Evolutionary conservation across 2,329 filamentous ascomycete genomes (phyloP), one percentile per base, ranked within the genome.

Genomic region (Karstenula rhodostoma): DNA sequence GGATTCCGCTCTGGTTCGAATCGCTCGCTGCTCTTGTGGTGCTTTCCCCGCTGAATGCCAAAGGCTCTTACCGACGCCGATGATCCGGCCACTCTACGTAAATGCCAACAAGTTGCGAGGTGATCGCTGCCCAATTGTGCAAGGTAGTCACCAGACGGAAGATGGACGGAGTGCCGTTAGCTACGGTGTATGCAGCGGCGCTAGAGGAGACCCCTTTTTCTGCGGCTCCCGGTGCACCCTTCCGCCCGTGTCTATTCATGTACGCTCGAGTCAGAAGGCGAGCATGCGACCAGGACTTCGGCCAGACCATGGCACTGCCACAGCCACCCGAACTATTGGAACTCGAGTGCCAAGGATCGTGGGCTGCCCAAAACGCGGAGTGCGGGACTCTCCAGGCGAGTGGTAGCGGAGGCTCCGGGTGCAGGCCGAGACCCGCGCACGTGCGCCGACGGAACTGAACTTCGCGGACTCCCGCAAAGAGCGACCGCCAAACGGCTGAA

Each of bases 271-370:
- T 43, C 40, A 22, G 17, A 29, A 6, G 3, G 23, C 33, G 17
- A 40, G 25, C n/a, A 40, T 35, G 22, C 12, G 32, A 51, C 27
- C 35, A 43, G 49, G 15, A 42, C 7, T 10, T 42, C 22, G 35
- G 37, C 51, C 37, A 43, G 37, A 33, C 37, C 32, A 23, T 22
- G 8, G 51, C 51, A 52, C 49, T 52, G 49, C 51, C 51, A 52
- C 49, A 40, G 49, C 51, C 51, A 54, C 37, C 37, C 37, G 25
- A 54, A 23, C 37, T 54, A 44, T 43, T 54, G 37, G 25, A 43
- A 43, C 37, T 37, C 50, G 15, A 13, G 51, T 33, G 51, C 51
- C 51, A 54, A 54, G 51, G 51, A 54, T 54, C 51, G 51, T 54
- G 51, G 51, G 25, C 15, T 54, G 12, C 37, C 37, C 15, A 17